Percentiles rank a stretch among this genome's conserved stretches.
phyloP scores from a whole-genome alignment of 1,284 basidiomycete genomes.

The Ustilago loliicola region DNA sequence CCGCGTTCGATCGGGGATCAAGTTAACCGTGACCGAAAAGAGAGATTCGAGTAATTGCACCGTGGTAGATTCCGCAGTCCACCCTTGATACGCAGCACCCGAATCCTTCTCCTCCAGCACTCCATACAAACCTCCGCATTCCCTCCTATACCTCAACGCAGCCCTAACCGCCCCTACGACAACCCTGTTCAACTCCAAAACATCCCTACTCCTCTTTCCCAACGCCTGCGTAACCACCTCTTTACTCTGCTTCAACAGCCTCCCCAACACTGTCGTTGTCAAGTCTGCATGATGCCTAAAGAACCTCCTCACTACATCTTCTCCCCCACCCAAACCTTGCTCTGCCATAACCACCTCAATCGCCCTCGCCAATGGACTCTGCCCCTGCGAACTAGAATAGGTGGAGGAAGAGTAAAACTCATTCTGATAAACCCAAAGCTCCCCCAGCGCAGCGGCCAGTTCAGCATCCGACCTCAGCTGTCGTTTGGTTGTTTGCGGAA shows the following conservation, averaged over 20 bases:
- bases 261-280: conserved; percentile 36
- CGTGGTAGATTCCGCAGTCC: conserved; percentile 81
- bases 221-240: conserved; percentile 27
- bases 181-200: conserved; percentile 79
- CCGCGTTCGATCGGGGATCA: conserved; percentile 73
- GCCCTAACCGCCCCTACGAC: conserved; percentile 79
- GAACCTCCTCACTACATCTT: conserved; percentile 85
- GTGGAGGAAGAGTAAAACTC: conserved; percentile 67
- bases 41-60: conserved; percentile 81
- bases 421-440: conserved; percentile 87
- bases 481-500: conserved; percentile 83
- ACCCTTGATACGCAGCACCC: conserved; percentile 78
- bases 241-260: conserved; percentile 38
- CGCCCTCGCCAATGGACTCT: conserved; percentile 71
- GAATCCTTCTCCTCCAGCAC: conserved; percentile 73
- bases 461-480: conserved; percentile 87
- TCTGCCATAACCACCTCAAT: conserved; percentile 78
- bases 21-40: conserved; percentile 78
- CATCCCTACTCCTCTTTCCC: conserved; percentile 20
- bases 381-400: conserved; percentile 3
- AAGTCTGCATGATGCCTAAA: conserved; percentile 80
- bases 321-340: conserved; percentile 69
- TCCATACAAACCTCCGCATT: conserved; percentile 81
- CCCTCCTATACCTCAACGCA: conserved; percentile 80
- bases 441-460: conserved; percentile 83